Evolutionary conservation across 177 flowering plant genomes (phyloP).

Genomic region (Vitis hybrid): DNA sequence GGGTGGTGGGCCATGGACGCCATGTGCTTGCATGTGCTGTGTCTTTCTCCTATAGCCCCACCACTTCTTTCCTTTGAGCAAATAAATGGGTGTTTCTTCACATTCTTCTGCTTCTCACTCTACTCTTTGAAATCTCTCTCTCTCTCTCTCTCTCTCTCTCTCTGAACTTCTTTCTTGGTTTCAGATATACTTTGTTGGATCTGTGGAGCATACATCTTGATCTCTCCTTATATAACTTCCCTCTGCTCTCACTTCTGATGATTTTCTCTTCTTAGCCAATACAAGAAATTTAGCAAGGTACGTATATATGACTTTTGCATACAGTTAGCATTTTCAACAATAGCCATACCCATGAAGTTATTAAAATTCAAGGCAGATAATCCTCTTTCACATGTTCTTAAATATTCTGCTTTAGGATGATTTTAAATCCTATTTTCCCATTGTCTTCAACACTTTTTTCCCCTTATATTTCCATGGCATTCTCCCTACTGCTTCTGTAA

Average conservation of each 20-base stretch:
- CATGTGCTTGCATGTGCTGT: conserved; percentile 96
- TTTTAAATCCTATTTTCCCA: background rate
- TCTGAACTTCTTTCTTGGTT: conserved; percentile 3
- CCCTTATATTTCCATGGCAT: background rate
- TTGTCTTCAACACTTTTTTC: conserved; percentile 4
- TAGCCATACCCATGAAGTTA: too few relatives aligned
- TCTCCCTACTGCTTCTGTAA: too few relatives aligned
- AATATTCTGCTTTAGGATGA: too few relatives aligned
- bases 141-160: conserved; percentile 4
- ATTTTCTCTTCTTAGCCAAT: background rate
- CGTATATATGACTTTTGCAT: background rate
- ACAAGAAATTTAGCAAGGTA: conserved; percentile 10
- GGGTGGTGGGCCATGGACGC: conserved; percentile 45
- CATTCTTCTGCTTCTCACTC: conserved; percentile 26
- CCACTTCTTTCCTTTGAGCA: conserved; percentile 41
- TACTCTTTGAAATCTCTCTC: conserved; percentile 1
- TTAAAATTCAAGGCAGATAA: too few relatives aligned
- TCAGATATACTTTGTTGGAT: conserved; percentile 19
- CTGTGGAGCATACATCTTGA: conserved; percentile 7
- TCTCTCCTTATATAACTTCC: conserved; percentile 4
- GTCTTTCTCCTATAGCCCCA: conserved; percentile 56
- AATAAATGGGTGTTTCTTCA: conserved; percentile 44
- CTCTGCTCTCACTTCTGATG: conserved; percentile 6
- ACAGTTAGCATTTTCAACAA: too few relatives aligned
- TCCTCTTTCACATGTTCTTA: background rate